Base-by-base conservation (phyloP, 139 green algal genomes). In the Chlamydomonas eustigma region DNA sequence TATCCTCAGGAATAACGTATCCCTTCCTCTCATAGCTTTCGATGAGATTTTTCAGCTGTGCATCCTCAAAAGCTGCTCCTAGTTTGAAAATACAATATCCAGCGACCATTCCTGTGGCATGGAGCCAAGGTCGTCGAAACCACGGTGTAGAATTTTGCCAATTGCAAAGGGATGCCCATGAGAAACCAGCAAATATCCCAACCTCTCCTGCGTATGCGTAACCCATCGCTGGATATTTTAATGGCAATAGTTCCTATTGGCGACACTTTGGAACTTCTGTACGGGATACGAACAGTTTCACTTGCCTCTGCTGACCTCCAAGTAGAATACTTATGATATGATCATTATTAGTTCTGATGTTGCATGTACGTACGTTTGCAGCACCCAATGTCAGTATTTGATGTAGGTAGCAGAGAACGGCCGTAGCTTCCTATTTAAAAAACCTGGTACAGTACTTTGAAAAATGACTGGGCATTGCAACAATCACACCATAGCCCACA, bases 11-110 rank as follows among this genome's bases (percentile, higher is more conserved):
- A 38, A 82, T 82, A n/a, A 37, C 4, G 36, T 85, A 85, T 51
- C 80, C 81, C 73, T 86, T 86, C 3, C 76, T 73, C 76, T 86
- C 81, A 36, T 82, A 86, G 39, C 52, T 74, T 1, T 64, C 32
- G 31, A 86, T 80, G 51, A 81, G 77, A 39, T 44, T 50, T 31
- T 71, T 37, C 76, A 86, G 67, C 33, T 70, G 70, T 36, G 80
- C 37, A 3, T 79, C 76, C 71, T 82, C 80, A 39, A 51, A 85
- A 18, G 64, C 80, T 8, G 65, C 51, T 1, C 72, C 76, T 5
- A 76, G 35, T 76, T 81, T 82, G 33, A 81, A 76, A 3, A 66
- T 2, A 33, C 64, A 73, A 50, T 85, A 85, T 4, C 80, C 80
- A 3, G 51, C 72, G 31, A 80, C 5, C 80, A 81, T 81, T 33